phyloP scores from a whole-genome alignment of 2,329 filamentous ascomycete genomes.

The Cercospora beticola region DNA sequence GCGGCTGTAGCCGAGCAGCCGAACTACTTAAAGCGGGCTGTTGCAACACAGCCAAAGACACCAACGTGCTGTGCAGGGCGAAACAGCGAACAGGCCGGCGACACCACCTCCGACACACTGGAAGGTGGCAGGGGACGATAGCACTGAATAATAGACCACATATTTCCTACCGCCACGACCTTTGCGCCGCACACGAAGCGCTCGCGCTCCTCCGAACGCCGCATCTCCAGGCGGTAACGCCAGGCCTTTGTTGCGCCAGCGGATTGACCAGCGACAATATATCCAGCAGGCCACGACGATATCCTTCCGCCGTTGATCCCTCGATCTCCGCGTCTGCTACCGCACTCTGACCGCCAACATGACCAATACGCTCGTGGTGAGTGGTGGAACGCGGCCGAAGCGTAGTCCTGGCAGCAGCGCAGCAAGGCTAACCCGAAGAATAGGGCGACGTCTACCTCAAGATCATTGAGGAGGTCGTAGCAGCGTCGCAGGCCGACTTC shows the following conservation, averaged over 20 bases:
- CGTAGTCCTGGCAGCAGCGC: not conserved
- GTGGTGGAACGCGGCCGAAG: conserved; percentile 5
- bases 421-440: conserved; percentile 22
- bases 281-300: not conserved
- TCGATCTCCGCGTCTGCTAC: not conserved
- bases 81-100: not conserved
- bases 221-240: conserved; percentile 2
- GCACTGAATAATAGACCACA: conserved; percentile 11
- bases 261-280: not conserved
- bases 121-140: conserved; percentile 2
- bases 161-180: not conserved
- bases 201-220: conserved; percentile 12
- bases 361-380: conserved; percentile 34
- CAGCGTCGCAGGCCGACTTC: conserved; percentile 80
- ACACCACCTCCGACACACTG: conserved; percentile 7
- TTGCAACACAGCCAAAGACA: conserved; percentile 9
- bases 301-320: not conserved
- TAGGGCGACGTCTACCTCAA: conserved; percentile 81
- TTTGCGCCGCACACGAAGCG: conserved; percentile 7
- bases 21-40: conserved; percentile 6
- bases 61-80: conserved; percentile 1
- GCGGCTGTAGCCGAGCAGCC: not conserved
- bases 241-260: conserved; percentile 10
- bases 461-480: conserved; percentile 73
- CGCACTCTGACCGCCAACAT: conserved; percentile 19